A percentile compares a stretch with the other conserved stretches of the same genome.
These are phyloP conservation scores for Osmanthus fragrans DNA, from an alignment of 257 asterid genomes.

Conservation along the genomic window DNA sequence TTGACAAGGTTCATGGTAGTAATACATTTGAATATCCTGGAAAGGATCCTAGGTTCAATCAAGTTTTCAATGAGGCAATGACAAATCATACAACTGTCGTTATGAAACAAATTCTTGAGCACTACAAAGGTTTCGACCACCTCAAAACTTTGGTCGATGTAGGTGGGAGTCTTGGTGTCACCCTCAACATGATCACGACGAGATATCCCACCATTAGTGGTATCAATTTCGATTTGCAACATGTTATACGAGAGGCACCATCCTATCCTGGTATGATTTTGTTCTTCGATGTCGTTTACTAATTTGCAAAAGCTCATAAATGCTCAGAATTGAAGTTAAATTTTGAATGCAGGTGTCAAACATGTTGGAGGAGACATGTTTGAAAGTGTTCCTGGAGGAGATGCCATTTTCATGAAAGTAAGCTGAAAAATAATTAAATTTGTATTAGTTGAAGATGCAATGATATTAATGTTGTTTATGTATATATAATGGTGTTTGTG, in stretches of 20 bases:
- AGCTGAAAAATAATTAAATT: no score
- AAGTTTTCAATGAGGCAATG: constrained; percentile 37
- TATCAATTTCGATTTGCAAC: neutral
- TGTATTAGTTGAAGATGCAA: no score
- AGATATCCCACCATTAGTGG: neutral
- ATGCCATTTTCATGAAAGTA: constrained; percentile 25
- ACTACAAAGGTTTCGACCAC: constrained; percentile 43
- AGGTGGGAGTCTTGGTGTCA: constrained; percentile 50
- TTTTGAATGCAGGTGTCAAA: constrained; percentile 44
- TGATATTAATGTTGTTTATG: no score
- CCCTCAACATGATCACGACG: neutral
- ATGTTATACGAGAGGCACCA: neutral
- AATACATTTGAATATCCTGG: constrained; percentile 5
- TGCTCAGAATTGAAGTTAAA: constrained; percentile 22
- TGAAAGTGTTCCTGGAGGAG: neutral
- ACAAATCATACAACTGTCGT: constrained; percentile 25
- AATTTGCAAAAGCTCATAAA: no score
- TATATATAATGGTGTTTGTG: no score
- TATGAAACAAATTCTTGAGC: constrained; percentile 35
- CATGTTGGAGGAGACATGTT: neutral
- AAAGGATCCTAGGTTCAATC: constrained; percentile 15
- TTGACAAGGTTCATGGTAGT: neutral
- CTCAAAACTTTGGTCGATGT: constrained; percentile 43
- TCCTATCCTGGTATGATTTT: neutral
- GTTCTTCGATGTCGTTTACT: neutral